A percentile compares a stretch with the other conserved stretches of the same genome.
Evolutionary conservation across 192 early-diverging fungal genomes (phyloP).

Genomic region (Phycomyces nitens): DNA sequence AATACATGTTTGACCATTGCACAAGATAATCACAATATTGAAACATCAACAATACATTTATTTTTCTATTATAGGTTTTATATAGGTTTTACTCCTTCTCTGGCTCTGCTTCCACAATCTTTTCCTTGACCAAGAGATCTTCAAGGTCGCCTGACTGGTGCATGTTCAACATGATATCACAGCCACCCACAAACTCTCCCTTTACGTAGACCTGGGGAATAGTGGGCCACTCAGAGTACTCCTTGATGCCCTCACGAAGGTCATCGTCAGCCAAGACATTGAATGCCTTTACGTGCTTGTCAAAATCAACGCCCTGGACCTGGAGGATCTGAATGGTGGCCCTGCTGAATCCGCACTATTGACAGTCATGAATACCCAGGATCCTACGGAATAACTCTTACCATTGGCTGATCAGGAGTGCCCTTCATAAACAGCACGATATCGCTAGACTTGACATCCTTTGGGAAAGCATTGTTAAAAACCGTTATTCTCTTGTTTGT

Average conservation of each 20-base stretch:
- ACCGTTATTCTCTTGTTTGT: too few relatives aligned
- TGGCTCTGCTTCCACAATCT: constrained; percentile 25
- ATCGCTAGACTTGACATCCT: constrained; percentile 65
- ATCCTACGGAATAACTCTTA: too few relatives aligned
- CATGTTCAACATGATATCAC: constrained; percentile 92
- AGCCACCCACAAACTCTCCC: constrained; percentile 95
- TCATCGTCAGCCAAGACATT: constrained; percentile 89
- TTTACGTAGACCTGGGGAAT: constrained; percentile 97
- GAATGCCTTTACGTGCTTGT: constrained; percentile 62
- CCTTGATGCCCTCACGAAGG: constrained; percentile 88
- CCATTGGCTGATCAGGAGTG: constrained; percentile 85
- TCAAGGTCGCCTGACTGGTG: constrained; percentile 89
- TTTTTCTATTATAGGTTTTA: too few relatives aligned
- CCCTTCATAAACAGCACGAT: constrained; percentile 97
- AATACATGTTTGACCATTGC: too few relatives aligned
- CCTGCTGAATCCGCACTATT: constrained; percentile 87
- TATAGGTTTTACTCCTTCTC: constrained; percentile 9
- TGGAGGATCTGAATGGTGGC: constrained; percentile 90
- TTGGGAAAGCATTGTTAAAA: too few relatives aligned
- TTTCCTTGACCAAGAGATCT: constrained; percentile 72
- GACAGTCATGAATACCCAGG: too few relatives aligned
- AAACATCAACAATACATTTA: too few relatives aligned
- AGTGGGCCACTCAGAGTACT: constrained; percentile 89
- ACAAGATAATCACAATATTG: too few relatives aligned
- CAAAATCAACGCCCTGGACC: constrained; percentile 73